A percentile compares a stretch with the other conserved stretches of the same genome.
phyloP scores from a whole-genome alignment of 495 filamentous ascomycete species.

The Podospora australis region DNA sequence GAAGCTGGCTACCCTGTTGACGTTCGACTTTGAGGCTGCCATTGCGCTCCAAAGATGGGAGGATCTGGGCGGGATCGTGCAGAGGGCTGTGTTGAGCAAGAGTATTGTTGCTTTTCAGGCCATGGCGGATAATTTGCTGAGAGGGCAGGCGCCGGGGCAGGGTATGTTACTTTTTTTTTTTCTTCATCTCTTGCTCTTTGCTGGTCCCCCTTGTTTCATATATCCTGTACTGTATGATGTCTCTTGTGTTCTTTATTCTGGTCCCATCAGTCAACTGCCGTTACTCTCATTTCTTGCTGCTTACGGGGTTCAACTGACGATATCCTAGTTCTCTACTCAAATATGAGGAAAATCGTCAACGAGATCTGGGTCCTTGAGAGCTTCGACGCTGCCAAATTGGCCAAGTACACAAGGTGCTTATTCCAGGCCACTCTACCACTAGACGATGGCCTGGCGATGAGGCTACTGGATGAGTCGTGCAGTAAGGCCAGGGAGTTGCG shows the following conservation, averaged over 20 bases:
- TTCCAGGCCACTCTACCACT: slow-evolving; percentile 56
- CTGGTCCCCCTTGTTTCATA: no score
- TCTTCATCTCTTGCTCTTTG: neutral
- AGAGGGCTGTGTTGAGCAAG: slow-evolving; percentile 39
- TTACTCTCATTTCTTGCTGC: no score
- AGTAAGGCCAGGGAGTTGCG: slow-evolving; percentile 39
- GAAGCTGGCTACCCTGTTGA: slow-evolving; percentile 58
- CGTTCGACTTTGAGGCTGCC: slow-evolving; percentile 73
- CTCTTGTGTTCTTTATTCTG: no score
- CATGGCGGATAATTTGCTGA: slow-evolving; percentile 57
- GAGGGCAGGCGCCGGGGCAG: slow-evolving; percentile 46
- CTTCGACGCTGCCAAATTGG: slow-evolving; percentile 49
- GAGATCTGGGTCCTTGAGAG: slow-evolving; percentile 48
- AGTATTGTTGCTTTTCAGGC: slow-evolving; percentile 37
- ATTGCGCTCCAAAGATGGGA: slow-evolving; percentile 62
- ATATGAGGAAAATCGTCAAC: slow-evolving; percentile 56
- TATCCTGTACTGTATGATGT: no score
- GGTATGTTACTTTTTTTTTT: slow-evolving; percentile 27
- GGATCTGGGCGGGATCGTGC: slow-evolving; percentile 53
- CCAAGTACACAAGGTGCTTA: slow-evolving; percentile 66
- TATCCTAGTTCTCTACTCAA: slow-evolving; percentile 38
- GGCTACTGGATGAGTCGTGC: slow-evolving; percentile 52
- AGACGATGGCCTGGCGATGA: slow-evolving; percentile 40
- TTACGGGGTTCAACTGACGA: slow-evolving; percentile 8
- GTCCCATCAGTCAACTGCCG: no score